Base-by-base conservation (phyloP, 768 basidiomycete species). In the Solioccasus polychromus region DNA sequence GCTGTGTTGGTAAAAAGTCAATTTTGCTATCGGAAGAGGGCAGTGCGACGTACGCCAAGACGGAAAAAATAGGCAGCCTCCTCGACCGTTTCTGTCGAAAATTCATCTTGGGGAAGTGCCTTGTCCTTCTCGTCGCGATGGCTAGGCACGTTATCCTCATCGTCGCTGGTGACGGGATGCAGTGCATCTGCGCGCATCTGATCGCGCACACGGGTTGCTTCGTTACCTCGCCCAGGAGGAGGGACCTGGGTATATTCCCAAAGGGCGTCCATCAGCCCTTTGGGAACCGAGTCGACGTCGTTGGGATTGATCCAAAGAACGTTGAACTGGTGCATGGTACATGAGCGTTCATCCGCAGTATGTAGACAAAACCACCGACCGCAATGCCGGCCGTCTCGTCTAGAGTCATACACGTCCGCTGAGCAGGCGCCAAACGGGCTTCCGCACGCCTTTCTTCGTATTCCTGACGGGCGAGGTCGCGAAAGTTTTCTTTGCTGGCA, bases 171-270 rank as follows among this genome's bases (percentile, higher is more conserved):
- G 42, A 74, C 57, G 19, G 83, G 76, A 49, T 72, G 75, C 41
- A 92, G 71, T 28, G 85, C 80, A 61, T 92, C 88, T 7, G 73
- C 76, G 35, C 76, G 78, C 85, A 92, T 91, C 66, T 88, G 85
- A 48, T 70, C 71, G 28, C 79, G 78, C 36, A 92, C 71, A n/a
- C 77, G 82, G 40, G 70, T 73, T 47, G 58, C 53, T 41, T 69
- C 58, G 50, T 53, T 46, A 24, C 44, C 43, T 19, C 42, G 45
- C 31, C 50, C 52, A n/a, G 35, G 62, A 18, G 45, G 32, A 15
- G 37, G 36, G 10, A 43, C 41, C 6, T 62, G 59, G 31, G 70
- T 69, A 30, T 78, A 71, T 18, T 72, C 54, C 28, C 62, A 56
- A 38, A 91, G 59, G 3, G 76, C 77, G 19, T 86, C 80, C 44